Evolutionary conservation across 441 rosid species (phyloP).

Genomic region (Francoa sonchifolia): DNA sequence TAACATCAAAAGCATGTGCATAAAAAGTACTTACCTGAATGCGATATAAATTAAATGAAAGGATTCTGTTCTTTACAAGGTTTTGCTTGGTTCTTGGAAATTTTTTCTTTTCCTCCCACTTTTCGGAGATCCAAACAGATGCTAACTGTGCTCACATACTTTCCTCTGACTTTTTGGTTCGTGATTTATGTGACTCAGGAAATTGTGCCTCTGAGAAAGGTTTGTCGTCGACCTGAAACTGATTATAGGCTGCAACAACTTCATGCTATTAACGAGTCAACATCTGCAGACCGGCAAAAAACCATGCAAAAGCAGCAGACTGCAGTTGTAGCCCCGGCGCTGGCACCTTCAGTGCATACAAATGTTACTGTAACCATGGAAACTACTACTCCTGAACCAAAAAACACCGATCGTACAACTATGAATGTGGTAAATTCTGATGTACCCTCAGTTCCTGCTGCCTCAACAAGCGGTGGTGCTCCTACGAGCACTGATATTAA

Average conservation of each 20-base stretch:
- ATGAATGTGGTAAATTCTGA: constrained; percentile 15
- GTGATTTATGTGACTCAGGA: constrained; percentile 34
- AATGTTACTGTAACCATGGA: constrained; percentile 11
- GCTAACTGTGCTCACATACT: background rate
- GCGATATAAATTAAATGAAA: too few relatives aligned
- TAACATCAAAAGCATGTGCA: too few relatives aligned
- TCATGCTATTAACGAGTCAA: constrained; percentile 42
- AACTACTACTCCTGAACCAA: constrained; percentile 1
- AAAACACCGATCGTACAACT: too few relatives aligned
- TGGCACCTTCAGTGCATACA: constrained; percentile 8
- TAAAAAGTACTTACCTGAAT: too few relatives aligned
- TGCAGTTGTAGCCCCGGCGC: constrained; percentile 1
- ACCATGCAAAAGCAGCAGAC: constrained; percentile 24
- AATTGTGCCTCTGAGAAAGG: constrained; percentile 82
- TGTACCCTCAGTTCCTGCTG: constrained; percentile 3
- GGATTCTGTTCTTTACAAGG: too few relatives aligned
- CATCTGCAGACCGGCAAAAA: constrained; percentile 29
- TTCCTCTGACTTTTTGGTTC: background rate
- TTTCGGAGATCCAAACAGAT: too few relatives aligned
- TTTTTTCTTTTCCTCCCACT: too few relatives aligned
- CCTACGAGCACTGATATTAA: constrained; percentile 9
- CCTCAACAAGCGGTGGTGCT: background rate
- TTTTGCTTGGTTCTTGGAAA: too few relatives aligned
- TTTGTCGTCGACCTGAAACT: constrained; percentile 93
- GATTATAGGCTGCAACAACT: constrained; percentile 92